These are phyloP conservation scores for Echeveria elegans DNA, from an alignment of 164 flowering plant genomes.

Conservation along the genomic window DNA sequence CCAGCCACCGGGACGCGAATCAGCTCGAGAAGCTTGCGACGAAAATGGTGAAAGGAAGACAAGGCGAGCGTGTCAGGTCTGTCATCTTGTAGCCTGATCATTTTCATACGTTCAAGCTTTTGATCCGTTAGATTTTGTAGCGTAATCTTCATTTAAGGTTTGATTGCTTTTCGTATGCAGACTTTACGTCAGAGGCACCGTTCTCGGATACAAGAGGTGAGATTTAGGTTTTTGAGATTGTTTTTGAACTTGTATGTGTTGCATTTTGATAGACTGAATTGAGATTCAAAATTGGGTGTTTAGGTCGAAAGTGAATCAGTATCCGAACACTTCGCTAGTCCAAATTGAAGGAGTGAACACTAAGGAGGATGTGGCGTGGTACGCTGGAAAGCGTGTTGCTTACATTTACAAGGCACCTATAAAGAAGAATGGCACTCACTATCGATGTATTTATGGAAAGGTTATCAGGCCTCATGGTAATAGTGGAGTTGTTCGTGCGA, in stretches of 20 bases:
- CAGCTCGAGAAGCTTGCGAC: background rate
- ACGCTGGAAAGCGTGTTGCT: slow-evolving; percentile 49
- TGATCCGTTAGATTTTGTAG: background rate
- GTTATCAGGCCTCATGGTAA: slow-evolving; percentile 56
- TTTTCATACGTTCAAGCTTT: no score
- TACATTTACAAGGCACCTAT: slow-evolving; percentile 56
- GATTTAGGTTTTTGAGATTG: background rate
- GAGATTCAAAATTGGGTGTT: background rate
- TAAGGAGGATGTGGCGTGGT: slow-evolving; percentile 52
- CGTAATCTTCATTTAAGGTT: background rate
- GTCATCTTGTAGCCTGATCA: no score
- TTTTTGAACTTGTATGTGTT: background rate
- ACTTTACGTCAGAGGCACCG: slow-evolving; percentile 10
- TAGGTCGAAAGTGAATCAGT: slow-evolving; percentile 11
- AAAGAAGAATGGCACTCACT: slow-evolving; percentile 47
- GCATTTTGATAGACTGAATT: background rate
- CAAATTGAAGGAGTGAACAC: slow-evolving; percentile 62
- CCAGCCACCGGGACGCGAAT: background rate
- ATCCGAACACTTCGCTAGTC: slow-evolving; percentile 22
- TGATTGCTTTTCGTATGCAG: background rate
- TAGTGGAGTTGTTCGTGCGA: slow-evolving; percentile 56
- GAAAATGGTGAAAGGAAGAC: slow-evolving; percentile 11
- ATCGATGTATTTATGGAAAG: slow-evolving; percentile 61
- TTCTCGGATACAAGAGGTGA: slow-evolving; percentile 11
- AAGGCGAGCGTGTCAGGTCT: slow-evolving; percentile 10